These are phyloP conservation scores for Cladosporium sp. DNA, from an alignment of 2,329 filamentous ascomycete species.

Conservation along the genomic window DNA sequence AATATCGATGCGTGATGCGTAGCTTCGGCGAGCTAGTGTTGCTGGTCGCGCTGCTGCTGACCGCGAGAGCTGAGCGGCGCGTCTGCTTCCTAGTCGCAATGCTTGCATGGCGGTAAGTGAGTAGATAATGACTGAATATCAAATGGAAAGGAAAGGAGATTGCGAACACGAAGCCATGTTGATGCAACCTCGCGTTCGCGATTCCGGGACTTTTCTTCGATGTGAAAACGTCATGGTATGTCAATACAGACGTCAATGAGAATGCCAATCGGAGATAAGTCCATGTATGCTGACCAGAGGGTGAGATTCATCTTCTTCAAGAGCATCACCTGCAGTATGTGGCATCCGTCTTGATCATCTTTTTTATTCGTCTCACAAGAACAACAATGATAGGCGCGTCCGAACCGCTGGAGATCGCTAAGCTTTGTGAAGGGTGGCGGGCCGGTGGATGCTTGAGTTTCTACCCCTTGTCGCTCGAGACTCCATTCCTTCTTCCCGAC, in stretches of 20 bases:
- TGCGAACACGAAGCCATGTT: background rate
- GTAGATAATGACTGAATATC: background rate
- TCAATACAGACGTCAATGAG: background rate
- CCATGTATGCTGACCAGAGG: background rate
- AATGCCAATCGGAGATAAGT: background rate
- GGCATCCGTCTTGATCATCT: background rate
- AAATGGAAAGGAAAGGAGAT: background rate
- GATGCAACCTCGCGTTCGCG: slow-evolving; percentile 5
- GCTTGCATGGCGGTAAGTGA: slow-evolving; percentile 1
- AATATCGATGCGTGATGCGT: slow-evolving; percentile 32
- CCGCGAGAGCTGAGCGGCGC: background rate
- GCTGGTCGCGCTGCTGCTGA: slow-evolving; percentile 1
- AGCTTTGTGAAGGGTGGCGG: slow-evolving; percentile 8
- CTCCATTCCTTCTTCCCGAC: background rate
- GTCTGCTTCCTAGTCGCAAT: slow-evolving; percentile 1
- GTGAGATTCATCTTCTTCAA: background rate
- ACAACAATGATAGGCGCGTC: background rate
- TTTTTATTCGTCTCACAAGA: background rate
- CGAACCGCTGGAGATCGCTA: background rate
- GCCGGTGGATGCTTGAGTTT: slow-evolving; percentile 5
- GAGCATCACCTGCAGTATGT: background rate
- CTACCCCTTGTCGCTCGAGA: background rate
- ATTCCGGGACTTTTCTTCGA: slow-evolving; percentile 8
- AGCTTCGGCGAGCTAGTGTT: slow-evolving; percentile 10
- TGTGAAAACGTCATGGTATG: slow-evolving; percentile 8